Evolutionary conservation across 371 early-diverging fungal species (phyloP).

Genomic region (Batkoa obscura): DNA sequence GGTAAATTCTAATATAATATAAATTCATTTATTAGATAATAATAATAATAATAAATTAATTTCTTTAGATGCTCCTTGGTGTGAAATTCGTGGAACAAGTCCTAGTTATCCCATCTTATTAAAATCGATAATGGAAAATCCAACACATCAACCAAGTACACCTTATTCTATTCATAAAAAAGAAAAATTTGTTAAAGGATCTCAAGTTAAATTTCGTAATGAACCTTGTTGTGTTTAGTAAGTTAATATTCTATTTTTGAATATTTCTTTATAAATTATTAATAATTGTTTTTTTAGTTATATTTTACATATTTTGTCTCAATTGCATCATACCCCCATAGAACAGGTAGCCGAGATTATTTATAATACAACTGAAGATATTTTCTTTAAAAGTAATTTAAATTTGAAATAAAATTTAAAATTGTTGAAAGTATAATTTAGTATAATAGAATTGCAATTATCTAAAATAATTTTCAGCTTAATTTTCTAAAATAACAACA

Average conservation of each 20-base stretch:
- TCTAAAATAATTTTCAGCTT: no score
- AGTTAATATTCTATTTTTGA: slow-evolving; percentile 1
- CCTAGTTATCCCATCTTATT: slow-evolving; percentile 43
- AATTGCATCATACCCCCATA: not conserved
- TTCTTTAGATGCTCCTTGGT: slow-evolving; percentile 71
- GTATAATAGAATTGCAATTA: no score
- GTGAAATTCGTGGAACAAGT: slow-evolving; percentile 82
- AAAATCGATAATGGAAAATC: slow-evolving; percentile 14
- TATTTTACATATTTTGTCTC: not conserved
- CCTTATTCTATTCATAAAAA: slow-evolving; percentile 26
- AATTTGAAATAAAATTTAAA: no score
- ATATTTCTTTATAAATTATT: not conserved
- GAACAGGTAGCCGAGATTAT: not conserved
- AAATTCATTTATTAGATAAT: not conserved
- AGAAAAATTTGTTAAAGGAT: slow-evolving; percentile 51
- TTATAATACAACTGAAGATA: not conserved
- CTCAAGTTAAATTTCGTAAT: slow-evolving; percentile 64
- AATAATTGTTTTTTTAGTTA: not conserved
- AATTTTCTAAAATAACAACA: no score
- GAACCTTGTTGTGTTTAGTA: slow-evolving; percentile 64
- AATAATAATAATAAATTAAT: not conserved
- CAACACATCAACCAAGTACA: slow-evolving; percentile 18
- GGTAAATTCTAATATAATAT: slow-evolving; percentile 15
- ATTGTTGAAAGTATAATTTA: no score
- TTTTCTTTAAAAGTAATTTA: no score